Evolutionary conservation across 192 early-diverging fungal genomes (phyloP), one percentile per base, ranked within the genome.

Genomic region (Coemansia sp.): DNA sequence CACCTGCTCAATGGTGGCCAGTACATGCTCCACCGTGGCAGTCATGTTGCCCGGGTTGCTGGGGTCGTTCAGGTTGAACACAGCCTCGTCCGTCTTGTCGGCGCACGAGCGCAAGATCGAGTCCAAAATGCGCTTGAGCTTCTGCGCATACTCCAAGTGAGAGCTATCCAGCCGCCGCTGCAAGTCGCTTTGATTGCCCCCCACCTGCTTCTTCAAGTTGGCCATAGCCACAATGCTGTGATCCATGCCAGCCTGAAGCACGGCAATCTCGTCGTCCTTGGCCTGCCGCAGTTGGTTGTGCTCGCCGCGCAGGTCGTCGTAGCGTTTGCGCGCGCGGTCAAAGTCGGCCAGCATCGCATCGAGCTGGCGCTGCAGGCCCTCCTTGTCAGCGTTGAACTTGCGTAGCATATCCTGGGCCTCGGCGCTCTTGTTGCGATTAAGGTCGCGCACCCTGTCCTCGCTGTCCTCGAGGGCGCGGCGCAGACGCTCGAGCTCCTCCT

Each of bases 1-100:
- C 3, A 89, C 90, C 67, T 92, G 92, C 78, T 98, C 97, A 66
- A 97, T 88, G 74, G 96, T 92, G 3, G 95, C 92, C 40, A 97
- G 85, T 14, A 92, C 92, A 73, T 95, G 95, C 79, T 97, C 95
- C 6, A 94, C 92, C 0, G 95, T 94, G 0, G 93, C 89, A 13
- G 93, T 93, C 66, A 90, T 87, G 77, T 96, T 97, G 23, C 95
- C 94, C 43, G 88, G 86, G 57, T 92, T 89, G 17, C 89, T 86
- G 19, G 94, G 90, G 32, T 89, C 85, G 70, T 94, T 93, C 19
- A 97, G 77, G 58, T 94, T 89, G 69, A 95, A 96, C 26, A 96
- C 86, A 11, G 94, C 87, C 70, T 98, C 95, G 67, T 96, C 91
- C 35, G 97, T 89, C 75, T 93, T 94, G 75, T 88, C 85, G 32